Evolutionary conservation across 768 basidiomycete species (phyloP).

Genomic region (Collybiopsis luxurians): DNA sequence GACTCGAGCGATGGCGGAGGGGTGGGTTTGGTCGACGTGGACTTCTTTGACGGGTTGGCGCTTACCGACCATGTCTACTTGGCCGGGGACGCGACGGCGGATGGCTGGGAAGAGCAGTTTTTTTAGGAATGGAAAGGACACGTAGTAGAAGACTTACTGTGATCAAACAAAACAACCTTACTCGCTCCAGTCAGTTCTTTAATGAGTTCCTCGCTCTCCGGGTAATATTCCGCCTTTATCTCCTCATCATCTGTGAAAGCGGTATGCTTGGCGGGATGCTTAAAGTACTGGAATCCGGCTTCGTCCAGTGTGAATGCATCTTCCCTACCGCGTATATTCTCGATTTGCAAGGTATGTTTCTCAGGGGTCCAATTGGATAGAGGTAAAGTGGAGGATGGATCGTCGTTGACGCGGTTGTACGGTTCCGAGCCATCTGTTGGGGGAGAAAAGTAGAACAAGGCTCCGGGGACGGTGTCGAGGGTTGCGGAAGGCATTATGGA

Average conservation of each 20-base stretch:
- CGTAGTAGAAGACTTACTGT: conserved; percentile 40
- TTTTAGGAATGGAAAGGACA: neutral
- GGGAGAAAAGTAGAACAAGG: conserved; percentile 2
- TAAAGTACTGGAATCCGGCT: conserved; percentile 47
- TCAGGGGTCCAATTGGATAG: neutral
- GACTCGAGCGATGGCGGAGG: conserved; percentile 23
- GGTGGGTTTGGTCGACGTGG: conserved; percentile 29
- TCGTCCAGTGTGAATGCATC: conserved; percentile 41
- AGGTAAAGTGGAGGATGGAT: neutral
- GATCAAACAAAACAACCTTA: conserved; percentile 61
- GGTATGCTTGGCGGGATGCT: conserved; percentile 39
- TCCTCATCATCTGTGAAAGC: conserved; percentile 49
- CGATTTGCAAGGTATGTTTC: conserved; percentile 26
- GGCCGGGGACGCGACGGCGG: conserved; percentile 20
- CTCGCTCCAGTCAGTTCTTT: conserved; percentile 61
- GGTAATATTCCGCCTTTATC: conserved; percentile 57
- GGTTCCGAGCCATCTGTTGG: conserved; percentile 5
- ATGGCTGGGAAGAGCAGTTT: conserved; percentile 15
- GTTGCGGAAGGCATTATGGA: neutral
- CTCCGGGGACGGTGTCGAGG: neutral
- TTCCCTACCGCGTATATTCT: conserved; percentile 55
- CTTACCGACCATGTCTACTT: conserved; percentile 14
- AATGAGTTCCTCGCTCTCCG: conserved; percentile 55
- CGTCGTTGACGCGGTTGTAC: neutral
- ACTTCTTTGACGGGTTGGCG: conserved; percentile 41